Percentiles rank a stretch among this genome's conserved stretches.
phyloP scores from a whole-genome alignment of 257 asterid species.

The Coffea eugenioides region DNA sequence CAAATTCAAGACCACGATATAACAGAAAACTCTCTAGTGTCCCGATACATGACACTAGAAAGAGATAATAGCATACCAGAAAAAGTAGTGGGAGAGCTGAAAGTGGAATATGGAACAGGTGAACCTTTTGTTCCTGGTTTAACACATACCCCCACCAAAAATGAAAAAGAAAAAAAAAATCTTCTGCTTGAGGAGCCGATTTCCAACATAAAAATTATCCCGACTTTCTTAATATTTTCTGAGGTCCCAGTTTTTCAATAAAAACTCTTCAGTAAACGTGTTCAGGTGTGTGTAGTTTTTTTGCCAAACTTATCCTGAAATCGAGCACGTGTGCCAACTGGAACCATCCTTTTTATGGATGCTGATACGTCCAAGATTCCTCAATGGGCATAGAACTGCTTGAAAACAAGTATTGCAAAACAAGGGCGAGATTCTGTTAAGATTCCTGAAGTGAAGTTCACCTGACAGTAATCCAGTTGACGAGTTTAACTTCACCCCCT shows the following conservation, averaged over 20 bases:
- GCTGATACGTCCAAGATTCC: constrained; percentile 3
- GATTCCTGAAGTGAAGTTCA: background rate
- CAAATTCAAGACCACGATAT: background rate
- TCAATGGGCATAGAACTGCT: background rate
- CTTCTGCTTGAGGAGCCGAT: constrained; percentile 9
- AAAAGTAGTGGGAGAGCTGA: background rate
- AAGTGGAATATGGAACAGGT: background rate
- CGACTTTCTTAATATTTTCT: background rate
- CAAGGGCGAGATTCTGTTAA: background rate
- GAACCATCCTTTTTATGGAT: background rate
- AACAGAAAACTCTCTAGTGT: no score
- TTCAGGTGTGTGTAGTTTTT: background rate
- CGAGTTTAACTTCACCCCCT: no score
- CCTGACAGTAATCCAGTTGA: background rate
- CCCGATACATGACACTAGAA: background rate
- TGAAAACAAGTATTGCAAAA: background rate
- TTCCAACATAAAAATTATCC: background rate
- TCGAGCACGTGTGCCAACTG: background rate
- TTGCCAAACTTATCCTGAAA: background rate
- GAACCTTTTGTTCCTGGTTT: constrained; percentile 10
- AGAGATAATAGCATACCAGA: constrained; percentile 12
- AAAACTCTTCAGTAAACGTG: background rate
- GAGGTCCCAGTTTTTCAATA: constrained; percentile 25
- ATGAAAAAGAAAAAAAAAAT: background rate
- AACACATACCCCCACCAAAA: background rate